Percentiles rank a stretch among this genome's conserved stretches.
phyloP scores from a whole-genome alignment of 441 rosid genomes.

The Pelargonium cotyledonis region DNA sequence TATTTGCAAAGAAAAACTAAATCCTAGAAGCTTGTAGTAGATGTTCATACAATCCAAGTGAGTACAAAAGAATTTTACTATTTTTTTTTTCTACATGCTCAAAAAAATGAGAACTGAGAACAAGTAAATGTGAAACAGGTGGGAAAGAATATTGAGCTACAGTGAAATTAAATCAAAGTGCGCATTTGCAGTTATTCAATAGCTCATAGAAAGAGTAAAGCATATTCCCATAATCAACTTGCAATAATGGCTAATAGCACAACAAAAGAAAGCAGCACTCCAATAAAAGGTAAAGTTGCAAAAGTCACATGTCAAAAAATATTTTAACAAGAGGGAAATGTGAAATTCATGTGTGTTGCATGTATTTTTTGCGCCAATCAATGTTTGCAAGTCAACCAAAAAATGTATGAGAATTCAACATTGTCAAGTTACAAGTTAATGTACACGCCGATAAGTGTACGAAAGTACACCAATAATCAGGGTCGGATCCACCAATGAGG shows the following conservation, averaged over 20 bases:
- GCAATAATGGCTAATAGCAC: neutral
- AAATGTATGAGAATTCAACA: too few relatives aligned
- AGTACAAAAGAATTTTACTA: neutral
- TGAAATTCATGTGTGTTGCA: too few relatives aligned
- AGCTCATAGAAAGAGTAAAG: neutral
- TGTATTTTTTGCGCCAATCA: neutral
- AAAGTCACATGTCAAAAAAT: neutral
- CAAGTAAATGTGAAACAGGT: neutral
- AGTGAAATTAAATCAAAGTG: neutral
- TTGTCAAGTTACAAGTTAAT: too few relatives aligned
- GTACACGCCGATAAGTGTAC: too few relatives aligned
- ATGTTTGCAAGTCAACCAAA: neutral
- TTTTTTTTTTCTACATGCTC: neutral
- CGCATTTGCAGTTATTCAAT: neutral
- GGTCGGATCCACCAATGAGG: too few relatives aligned
- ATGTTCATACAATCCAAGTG: neutral
- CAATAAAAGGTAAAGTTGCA: neutral
- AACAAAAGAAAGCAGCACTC: neutral
- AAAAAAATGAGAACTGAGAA: neutral
- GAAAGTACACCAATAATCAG: too few relatives aligned
- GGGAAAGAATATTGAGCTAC: neutral
- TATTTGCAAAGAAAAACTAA: neutral
- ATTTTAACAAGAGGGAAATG: neutral
- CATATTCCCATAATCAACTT: neutral
- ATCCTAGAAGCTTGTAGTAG: neutral